Conservation (phyloP, 139 green algal genomes). For the Tetradesmus lagerheimii region DNA sequence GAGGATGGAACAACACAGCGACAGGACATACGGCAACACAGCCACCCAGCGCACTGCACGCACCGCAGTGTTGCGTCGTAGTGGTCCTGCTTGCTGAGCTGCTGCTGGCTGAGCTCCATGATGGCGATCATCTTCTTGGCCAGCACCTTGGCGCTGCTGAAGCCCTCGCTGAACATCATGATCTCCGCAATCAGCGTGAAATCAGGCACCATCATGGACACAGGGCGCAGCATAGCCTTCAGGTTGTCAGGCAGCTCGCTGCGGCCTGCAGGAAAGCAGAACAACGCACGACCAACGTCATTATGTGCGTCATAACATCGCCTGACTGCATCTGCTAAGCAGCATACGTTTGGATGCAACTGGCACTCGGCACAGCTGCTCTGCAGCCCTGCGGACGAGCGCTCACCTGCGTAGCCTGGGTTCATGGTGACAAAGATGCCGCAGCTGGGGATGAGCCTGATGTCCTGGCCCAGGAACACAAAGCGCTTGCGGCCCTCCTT, state of each 20-base stretch:
- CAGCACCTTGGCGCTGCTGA: conserved; percentile 88
- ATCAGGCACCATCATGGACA: conserved; percentile 94
- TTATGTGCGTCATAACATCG: too few relatives aligned
- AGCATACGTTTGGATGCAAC: not conserved
- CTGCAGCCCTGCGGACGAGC: conserved; percentile 17
- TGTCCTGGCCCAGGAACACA: conserved; percentile 82
- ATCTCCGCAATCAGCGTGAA: conserved; percentile 94
- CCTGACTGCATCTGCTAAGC: too few relatives aligned
- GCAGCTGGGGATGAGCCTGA: conserved; percentile 71
- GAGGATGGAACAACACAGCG: too few relatives aligned
- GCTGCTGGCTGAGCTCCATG: conserved; percentile 93
- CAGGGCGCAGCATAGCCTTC: conserved; percentile 92
- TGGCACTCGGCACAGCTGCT: not conserved
- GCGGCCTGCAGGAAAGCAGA: conserved; percentile 53
- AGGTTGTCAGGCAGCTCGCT: conserved; percentile 95
- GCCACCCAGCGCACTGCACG: not conserved
- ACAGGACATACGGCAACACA: too few relatives aligned
- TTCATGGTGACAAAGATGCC: conserved; percentile 99
- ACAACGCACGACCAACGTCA: not conserved
- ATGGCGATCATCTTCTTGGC: conserved; percentile 93
- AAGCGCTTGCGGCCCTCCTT: conserved; percentile 83
- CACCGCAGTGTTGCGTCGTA: conserved; percentile 86
- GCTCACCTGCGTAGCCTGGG: conserved; percentile 81
- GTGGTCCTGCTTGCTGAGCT: conserved; percentile 89
- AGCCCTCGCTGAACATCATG: conserved; percentile 96